These are phyloP conservation scores for Nemania serpens DNA, from an alignment of 2,329 filamentous ascomycete genomes.

Conservation along the genomic window DNA sequence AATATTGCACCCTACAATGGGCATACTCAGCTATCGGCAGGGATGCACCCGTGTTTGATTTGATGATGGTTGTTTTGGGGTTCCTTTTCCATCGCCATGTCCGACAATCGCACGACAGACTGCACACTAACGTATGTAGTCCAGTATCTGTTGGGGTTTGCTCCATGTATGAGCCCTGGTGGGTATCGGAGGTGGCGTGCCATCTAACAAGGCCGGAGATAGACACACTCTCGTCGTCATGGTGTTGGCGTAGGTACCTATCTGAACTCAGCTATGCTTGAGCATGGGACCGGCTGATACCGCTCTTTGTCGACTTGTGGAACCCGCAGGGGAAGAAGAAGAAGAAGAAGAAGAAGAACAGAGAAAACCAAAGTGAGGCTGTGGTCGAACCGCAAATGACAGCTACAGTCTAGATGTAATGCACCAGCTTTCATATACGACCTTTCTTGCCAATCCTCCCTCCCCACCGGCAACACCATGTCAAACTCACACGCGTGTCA, in stretches of 20 bases:
- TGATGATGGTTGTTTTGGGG: slow-evolving; percentile 1
- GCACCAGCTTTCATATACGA: not conserved
- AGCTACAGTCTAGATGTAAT: slow-evolving; percentile 8
- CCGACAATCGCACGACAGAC: not conserved
- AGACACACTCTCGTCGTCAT: slow-evolving; percentile 10
- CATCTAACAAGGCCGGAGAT: slow-evolving; percentile 11
- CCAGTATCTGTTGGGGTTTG: slow-evolving; percentile 19
- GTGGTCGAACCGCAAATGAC: slow-evolving; percentile 5
- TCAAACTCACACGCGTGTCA: slow-evolving; percentile 1
- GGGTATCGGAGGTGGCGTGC: slow-evolving; percentile 17
- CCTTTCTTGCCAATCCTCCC: not conserved
- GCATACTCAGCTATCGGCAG: not conserved
- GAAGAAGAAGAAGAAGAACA: not conserved
- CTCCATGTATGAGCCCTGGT: slow-evolving; percentile 13
- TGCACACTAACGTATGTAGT: slow-evolving; percentile 9
- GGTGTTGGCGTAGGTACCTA: not conserved
- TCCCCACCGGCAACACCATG: not conserved
- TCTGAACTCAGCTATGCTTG: not conserved
- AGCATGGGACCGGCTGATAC: slow-evolving; percentile 11
- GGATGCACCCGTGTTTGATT: slow-evolving; percentile 2
- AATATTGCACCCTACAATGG: slow-evolving; percentile 6
- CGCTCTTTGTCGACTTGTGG: slow-evolving; percentile 6
- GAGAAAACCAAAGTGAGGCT: slow-evolving; percentile 6
- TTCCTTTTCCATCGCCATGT: not conserved
- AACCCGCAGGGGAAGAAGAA: not conserved